Percentiles rank a stretch among this genome's conserved stretches.
Evolutionary conservation across 1,139 yeast genomes (phyloP).

Genomic region (Hansenula lynferdii): DNA sequence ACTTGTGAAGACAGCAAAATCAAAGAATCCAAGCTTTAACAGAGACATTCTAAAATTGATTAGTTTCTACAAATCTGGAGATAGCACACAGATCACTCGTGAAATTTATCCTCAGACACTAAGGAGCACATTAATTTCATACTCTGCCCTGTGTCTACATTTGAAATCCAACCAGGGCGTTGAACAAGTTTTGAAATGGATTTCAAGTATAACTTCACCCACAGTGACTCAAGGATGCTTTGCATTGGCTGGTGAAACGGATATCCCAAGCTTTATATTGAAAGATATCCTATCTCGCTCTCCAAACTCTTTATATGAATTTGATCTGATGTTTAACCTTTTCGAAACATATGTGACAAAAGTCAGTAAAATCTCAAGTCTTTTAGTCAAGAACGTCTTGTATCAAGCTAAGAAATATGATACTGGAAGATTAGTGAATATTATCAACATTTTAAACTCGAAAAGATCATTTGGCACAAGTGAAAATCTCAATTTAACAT

Average conservation of each 20-base stretch:
- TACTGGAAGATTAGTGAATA: too few species aligned
- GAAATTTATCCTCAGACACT: too few species aligned
- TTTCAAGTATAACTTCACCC: conserved; percentile 24
- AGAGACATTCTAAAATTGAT: too few species aligned
- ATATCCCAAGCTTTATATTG: conserved; percentile 22
- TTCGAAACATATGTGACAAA: conserved; percentile 1
- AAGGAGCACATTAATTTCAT: not conserved
- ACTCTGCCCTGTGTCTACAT: not conserved
- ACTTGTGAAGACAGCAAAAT: too few species aligned
- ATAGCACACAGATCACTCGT: too few species aligned
- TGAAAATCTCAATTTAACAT: too few species aligned
- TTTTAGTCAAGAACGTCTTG: not conserved
- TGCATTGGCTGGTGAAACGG: conserved; percentile 26
- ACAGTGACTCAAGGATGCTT: conserved; percentile 18
- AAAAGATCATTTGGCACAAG: too few species aligned
- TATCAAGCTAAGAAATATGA: not conserved
- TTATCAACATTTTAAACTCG: too few species aligned
- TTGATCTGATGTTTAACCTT: conserved; percentile 9
- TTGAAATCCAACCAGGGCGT: conserved; percentile 1
- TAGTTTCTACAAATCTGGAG: too few species aligned
- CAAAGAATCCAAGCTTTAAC: too few species aligned
- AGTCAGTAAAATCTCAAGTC: not conserved
- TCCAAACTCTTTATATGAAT: conserved; percentile 25
- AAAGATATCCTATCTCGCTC: conserved; percentile 25
- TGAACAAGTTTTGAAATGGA: conserved; percentile 23